phyloP scores from a whole-genome alignment of 495 filamentous ascomycete genomes.

The Aspergillus taichungensis region DNA sequence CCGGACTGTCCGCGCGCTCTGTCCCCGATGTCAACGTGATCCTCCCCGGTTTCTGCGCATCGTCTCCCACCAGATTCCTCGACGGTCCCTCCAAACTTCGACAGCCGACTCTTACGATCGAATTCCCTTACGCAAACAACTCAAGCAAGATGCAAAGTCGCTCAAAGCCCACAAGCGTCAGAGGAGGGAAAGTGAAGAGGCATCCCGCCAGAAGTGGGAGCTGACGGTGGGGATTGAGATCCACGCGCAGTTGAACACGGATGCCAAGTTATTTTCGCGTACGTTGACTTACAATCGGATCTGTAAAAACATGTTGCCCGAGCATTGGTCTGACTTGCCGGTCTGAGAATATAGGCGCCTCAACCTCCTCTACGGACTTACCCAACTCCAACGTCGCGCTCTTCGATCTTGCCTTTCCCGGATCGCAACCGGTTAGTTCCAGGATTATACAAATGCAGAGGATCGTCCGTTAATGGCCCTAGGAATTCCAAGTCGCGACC shows the following conservation, averaged over 20 bases:
- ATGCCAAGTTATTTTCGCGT: conserved; percentile 75
- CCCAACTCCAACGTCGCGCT: conserved; percentile 81
- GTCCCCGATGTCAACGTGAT: conserved; percentile 8
- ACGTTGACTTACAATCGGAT: conserved; percentile 8
- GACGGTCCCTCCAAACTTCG: conserved; percentile 18
- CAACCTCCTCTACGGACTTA: conserved; percentile 55
- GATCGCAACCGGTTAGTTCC: conserved; percentile 60
- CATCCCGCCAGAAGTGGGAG: conserved; percentile 55
- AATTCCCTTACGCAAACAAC: conserved; percentile 60
- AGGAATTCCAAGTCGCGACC: conserved; percentile 70
- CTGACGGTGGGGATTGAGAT: conserved; percentile 95
- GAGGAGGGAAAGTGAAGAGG: conserved; percentile 30
- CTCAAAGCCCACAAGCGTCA: conserved; percentile 28
- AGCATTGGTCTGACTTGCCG: neutral
- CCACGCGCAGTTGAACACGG: conserved; percentile 89
- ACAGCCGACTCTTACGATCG: conserved; percentile 17
- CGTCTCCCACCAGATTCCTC: conserved; percentile 5
- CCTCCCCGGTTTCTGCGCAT: neutral
- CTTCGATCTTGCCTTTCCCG: conserved; percentile 86
- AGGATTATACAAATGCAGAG: neutral
- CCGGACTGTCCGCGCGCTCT: conserved; percentile 24
- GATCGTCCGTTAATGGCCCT: neutral
- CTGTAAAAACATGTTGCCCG: neutral
- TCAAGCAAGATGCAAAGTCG: conserved; percentile 62
- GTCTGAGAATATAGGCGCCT: conserved; percentile 37